These are phyloP conservation scores for Calonectria hongkongensis DNA, from an alignment of 2,329 filamentous ascomycete genomes.

Conservation along the genomic window DNA sequence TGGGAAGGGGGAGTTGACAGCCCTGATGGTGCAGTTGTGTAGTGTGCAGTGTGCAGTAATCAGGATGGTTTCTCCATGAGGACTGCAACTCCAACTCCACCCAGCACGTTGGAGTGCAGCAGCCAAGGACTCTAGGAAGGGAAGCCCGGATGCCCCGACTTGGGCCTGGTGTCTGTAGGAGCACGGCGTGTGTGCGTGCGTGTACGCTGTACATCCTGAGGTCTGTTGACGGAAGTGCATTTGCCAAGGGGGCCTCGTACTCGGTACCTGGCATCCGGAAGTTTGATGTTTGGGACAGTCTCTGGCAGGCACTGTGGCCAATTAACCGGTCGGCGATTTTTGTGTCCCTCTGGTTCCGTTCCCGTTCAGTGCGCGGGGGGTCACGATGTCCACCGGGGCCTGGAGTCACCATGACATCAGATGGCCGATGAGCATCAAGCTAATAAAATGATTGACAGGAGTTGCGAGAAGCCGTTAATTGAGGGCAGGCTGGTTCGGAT, in stretches of 20 bases:
- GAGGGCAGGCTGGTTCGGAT: conserved; percentile 41
- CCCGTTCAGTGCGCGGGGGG: background rate
- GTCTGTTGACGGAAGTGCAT: background rate
- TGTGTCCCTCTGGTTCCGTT: conserved; percentile 1
- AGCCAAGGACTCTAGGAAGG: conserved; percentile 26
- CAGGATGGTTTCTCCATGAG: conserved; percentile 13
- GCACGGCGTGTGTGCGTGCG: conserved; percentile 16
- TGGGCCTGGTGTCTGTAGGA: conserved; percentile 21
- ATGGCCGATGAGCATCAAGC: background rate
- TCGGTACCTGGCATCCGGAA: conserved; percentile 28
- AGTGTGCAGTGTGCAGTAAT: background rate
- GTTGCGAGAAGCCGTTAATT: conserved; percentile 7
- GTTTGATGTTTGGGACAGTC: conserved; percentile 2
- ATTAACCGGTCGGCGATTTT: conserved; percentile 17
- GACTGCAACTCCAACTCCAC: conserved; percentile 29
- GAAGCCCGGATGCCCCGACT: conserved; percentile 32
- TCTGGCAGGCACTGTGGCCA: background rate
- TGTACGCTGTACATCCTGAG: background rate
- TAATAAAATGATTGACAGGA: background rate
- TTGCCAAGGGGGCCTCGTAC: conserved; percentile 23
- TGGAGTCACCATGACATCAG: conserved; percentile 30
- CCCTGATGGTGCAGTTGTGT: background rate
- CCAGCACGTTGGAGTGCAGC: conserved; percentile 38
- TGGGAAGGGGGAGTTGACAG: conserved; percentile 33
- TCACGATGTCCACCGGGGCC: conserved; percentile 17